Evolutionary conservation across 2,329 filamentous ascomycete genomes (phyloP), one percentile per base, ranked within the genome.

Genomic region (Calonectria pseudoturangicola): DNA sequence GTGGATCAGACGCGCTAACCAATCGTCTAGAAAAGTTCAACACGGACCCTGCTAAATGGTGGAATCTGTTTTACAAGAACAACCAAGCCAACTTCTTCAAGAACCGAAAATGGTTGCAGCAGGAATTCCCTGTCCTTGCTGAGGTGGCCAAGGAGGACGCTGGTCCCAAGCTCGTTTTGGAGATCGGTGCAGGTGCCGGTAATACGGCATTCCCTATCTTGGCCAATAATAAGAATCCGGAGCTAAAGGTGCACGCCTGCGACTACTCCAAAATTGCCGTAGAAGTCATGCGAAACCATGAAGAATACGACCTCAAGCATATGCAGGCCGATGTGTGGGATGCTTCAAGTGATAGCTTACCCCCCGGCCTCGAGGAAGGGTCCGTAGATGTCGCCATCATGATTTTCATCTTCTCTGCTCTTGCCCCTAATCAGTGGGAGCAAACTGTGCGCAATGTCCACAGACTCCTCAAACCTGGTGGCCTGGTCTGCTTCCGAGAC

Each of bases 1-100:
- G 36, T 58, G 68, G 73, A 28, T 63, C 73, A 70, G 69, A 63
- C 54, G 72, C 74, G 82, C 88, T 89, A 84, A 90, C 85, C 70
- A 68, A 67, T 51, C 75, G 66, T 72, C 79, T 80, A 94, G 92
- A 87, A 79, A 94, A 95, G 77, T 98, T 98, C 88, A 98, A 98
- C 83, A 88, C 89, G 56, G 91, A 97, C 76, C 97, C 97, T 0
- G 96, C 95, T 74, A 98, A 95, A 84, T 98, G 95, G 95, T 99
- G 97, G 97, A 97, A 99, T 81, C 87, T 94, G 68, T 99, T 99
- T 86, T 99, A 99, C 88, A 96, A 97, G 86, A 98, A 98, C 86
- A 98, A 99, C 85, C 94, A 94, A 25, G 91, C 93, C 80, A 98
- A 98, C 82, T 99, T 99, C 86, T 99, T 99, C 91, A 99, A 99